phyloP scores from a whole-genome alignment of 228 moss, liverwort and hornwort genomes.

The Sphagnum fallax region DNA sequence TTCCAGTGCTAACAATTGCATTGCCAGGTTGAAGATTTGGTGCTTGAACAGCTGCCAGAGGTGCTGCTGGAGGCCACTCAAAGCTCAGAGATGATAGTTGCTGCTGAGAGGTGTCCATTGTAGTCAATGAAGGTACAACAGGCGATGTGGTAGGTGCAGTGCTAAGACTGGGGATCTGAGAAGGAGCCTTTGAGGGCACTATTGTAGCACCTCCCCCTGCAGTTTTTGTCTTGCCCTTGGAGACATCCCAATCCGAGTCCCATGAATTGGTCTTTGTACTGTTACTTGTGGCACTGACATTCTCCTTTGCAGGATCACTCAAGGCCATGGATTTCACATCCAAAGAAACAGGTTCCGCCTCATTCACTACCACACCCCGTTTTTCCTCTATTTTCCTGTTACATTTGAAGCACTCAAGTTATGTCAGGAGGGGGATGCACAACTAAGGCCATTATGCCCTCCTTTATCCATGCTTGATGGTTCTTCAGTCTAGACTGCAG shows the following conservation, averaged over 20 bases:
- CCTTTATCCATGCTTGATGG: too few species aligned
- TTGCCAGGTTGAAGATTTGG: slow-evolving; percentile 1
- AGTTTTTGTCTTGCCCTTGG: slow-evolving; percentile 27
- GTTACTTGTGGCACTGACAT: slow-evolving; percentile 56
- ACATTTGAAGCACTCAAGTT: not conserved
- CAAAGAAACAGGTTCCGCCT: slow-evolving; percentile 85
- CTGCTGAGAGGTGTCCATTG: slow-evolving; percentile 2
- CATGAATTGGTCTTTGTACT: slow-evolving; percentile 28
- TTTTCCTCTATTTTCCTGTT: slow-evolving; percentile 96
- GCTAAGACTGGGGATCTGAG: slow-evolving; percentile 12
- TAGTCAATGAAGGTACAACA: slow-evolving; percentile 3
- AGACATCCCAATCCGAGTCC: slow-evolving; percentile 72
- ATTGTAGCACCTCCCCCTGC: slow-evolving; percentile 14
- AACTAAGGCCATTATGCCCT: not conserved
- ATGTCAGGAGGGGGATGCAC: not conserved
- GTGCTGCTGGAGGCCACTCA: slow-evolving; percentile 74
- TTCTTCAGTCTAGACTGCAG: too few species aligned
- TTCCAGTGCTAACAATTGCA: slow-evolving; percentile 3
- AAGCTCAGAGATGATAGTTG: slow-evolving; percentile 31
- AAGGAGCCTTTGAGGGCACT: slow-evolving; percentile 9
- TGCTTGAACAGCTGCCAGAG: slow-evolving; percentile 8
- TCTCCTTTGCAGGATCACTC: slow-evolving; percentile 45
- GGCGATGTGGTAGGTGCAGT: slow-evolving; percentile 5
- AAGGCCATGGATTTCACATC: slow-evolving; percentile 88
- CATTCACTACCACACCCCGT: slow-evolving; percentile 80